Evolutionary conservation across 805 yeast species (phyloP).

Genomic region (Candida maltosa): DNA sequence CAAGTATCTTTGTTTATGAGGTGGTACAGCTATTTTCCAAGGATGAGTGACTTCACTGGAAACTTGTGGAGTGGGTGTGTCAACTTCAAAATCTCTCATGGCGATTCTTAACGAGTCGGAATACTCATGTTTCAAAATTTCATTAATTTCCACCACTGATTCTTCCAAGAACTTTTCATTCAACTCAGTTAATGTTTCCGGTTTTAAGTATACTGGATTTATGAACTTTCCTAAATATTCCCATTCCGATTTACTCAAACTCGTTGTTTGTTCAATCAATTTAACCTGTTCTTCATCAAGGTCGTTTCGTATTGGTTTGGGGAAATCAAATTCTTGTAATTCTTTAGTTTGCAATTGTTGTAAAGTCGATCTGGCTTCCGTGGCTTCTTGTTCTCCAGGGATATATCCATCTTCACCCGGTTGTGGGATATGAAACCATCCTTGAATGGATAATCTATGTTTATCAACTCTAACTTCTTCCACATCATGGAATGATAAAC

Average conservation of each 20-base stretch:
- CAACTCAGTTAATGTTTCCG: constrained; percentile 40
- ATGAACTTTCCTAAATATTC: constrained; percentile 52
- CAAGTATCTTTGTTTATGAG: constrained; percentile 85
- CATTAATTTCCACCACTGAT: constrained; percentile 64
- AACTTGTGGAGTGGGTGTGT: constrained; percentile 54
- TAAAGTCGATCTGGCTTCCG: constrained; percentile 72
- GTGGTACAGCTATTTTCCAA: constrained; percentile 91
- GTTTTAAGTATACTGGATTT: constrained; percentile 45
- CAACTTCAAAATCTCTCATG: constrained; percentile 59
- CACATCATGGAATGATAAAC: constrained; percentile 94
- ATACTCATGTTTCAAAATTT: constrained; percentile 57
- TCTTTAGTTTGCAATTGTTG: constrained; percentile 77
- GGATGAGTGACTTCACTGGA: constrained; percentile 59
- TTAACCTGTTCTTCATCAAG: constrained; percentile 38
- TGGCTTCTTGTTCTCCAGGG: constrained; percentile 77
- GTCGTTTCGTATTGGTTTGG: constrained; percentile 54
- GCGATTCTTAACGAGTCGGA: constrained; percentile 43
- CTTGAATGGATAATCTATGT: constrained; percentile 89
- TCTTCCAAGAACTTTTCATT: constrained; percentile 57
- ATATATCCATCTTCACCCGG: constrained; percentile 82
- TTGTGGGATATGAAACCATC: constrained; percentile 99
- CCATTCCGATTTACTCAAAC: constrained; percentile 33
- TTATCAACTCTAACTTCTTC: constrained; percentile 93
- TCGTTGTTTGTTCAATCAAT: constrained; percentile 14
- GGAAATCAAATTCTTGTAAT: constrained; percentile 77